Evolutionary conservation across 345 rosid genomes (phyloP).

Genomic region (Arabidopsis suecica): DNA sequence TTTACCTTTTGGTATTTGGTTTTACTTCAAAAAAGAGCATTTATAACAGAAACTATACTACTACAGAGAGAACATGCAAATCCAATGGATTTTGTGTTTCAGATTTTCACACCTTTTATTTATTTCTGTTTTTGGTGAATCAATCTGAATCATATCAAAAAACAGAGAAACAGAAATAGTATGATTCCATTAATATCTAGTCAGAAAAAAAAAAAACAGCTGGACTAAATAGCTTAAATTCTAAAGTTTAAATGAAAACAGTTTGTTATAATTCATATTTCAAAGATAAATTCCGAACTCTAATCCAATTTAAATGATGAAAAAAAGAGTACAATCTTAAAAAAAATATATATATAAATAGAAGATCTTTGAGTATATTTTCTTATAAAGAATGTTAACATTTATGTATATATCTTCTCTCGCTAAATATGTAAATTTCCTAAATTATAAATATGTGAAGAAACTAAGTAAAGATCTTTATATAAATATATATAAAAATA

Average conservation of each 20-base stretch:
- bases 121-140: slow-evolving; percentile 12
- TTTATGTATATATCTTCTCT: background rate
- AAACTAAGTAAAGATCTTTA: background rate
- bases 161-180: slow-evolving; percentile 18
- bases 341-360: background rate
- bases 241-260: background rate
- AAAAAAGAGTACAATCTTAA: background rate
- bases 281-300: background rate
- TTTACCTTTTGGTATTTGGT: slow-evolving; percentile 7
- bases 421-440: slow-evolving; percentile 15
- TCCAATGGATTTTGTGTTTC: slow-evolving; percentile 11
- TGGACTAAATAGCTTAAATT: slow-evolving; percentile 6
- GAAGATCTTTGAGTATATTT: background rate
- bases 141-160: slow-evolving; percentile 19
- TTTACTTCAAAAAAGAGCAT: slow-evolving; percentile 4
- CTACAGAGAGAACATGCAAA: slow-evolving; percentile 16
- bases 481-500: slow-evolving; percentile 24
- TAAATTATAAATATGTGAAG: slow-evolving; percentile 11
- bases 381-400: background rate
- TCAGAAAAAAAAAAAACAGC: background rate
- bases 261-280: background rate
- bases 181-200: slow-evolving; percentile 7
- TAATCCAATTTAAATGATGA: background rate
- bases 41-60: slow-evolving; percentile 16
- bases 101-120: background rate